These are phyloP conservation scores for Solanum sparsipilum DNA, from an alignment of 257 asterid genomes.

Conservation along the genomic window DNA sequence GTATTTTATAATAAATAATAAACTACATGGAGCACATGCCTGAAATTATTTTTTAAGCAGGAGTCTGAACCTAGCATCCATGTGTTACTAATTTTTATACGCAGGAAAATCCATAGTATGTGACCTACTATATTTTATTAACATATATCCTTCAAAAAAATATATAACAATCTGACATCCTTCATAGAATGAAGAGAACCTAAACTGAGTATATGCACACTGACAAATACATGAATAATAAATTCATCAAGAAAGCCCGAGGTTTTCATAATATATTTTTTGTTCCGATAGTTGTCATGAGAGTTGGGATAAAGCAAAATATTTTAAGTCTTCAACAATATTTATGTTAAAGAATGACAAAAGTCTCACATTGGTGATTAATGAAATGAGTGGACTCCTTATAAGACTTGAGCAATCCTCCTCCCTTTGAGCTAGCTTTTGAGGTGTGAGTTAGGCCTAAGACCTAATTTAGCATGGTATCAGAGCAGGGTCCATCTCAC, in stretches of 20 bases:
- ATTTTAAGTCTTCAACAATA: too few species aligned
- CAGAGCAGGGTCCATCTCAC: too few species aligned
- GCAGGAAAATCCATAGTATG: neutral
- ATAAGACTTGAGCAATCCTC: too few species aligned
- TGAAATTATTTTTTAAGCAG: neutral
- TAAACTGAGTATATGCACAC: neutral
- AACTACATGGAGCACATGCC: neutral
- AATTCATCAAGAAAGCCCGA: neutral
- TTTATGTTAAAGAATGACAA: too few species aligned
- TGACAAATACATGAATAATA: neutral
- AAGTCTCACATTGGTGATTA: too few species aligned
- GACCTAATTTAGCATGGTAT: too few species aligned
- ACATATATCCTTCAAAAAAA: neutral
- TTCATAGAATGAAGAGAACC: neutral
- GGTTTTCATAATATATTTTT: too few species aligned
- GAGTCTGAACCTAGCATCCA: neutral
- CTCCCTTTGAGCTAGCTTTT: too few species aligned
- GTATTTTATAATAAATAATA: neutral
- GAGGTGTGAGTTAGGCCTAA: too few species aligned
- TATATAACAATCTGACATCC: neutral
- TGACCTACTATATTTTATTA: neutral
- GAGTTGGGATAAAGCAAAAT: too few species aligned
- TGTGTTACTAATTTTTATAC: neutral
- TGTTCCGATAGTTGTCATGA: too few species aligned
- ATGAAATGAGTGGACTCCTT: too few species aligned